Percentiles rank a stretch among this genome's conserved stretches.
These are phyloP conservation scores for Leptodontidium sp. DNA, from an alignment of 2,329 filamentous ascomycete species.

Conservation along the genomic window DNA sequence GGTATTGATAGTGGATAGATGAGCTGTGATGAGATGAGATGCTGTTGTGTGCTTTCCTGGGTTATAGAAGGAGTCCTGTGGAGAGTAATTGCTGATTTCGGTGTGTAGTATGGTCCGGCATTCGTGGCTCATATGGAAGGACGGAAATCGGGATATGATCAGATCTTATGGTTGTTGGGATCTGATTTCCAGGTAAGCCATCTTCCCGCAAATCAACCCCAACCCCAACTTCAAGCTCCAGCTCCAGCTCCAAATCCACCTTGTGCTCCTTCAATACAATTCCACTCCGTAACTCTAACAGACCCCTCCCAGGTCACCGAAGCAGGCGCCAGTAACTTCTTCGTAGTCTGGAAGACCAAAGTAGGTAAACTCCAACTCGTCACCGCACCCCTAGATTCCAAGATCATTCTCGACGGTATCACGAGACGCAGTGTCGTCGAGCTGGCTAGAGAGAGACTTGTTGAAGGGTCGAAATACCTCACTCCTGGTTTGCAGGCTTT, in stretches of 20 bases:
- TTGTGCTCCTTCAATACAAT: neutral
- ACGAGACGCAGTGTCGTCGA: slow-evolving; percentile 82
- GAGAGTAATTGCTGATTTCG: neutral
- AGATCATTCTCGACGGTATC: slow-evolving; percentile 86
- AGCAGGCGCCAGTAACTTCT: slow-evolving; percentile 92
- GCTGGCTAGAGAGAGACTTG: slow-evolving; percentile 70
- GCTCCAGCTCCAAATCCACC: too few species aligned
- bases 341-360: slow-evolving; percentile 77
- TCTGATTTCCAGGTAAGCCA: slow-evolving; percentile 53
- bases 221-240: neutral
- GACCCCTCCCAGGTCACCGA: slow-evolving; percentile 74
- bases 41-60: too few species aligned
- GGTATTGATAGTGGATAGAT: too few species aligned
- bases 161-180: slow-evolving; percentile 92
- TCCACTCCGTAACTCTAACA: neutral
- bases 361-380: slow-evolving; percentile 74
- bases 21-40: too few species aligned
- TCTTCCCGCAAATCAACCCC: neutral
- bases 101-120: slow-evolving; percentile 86
- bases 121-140: slow-evolving; percentile 81
- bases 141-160: slow-evolving; percentile 75
- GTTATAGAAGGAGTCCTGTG: neutral
- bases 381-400: slow-evolving; percentile 83
- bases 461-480: slow-evolving; percentile 45
- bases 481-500: slow-evolving; percentile 52